Conservation (phyloP, 2,329 filamentous ascomycete species). For the Hymenotorrendiella dingleyae region DNA sequence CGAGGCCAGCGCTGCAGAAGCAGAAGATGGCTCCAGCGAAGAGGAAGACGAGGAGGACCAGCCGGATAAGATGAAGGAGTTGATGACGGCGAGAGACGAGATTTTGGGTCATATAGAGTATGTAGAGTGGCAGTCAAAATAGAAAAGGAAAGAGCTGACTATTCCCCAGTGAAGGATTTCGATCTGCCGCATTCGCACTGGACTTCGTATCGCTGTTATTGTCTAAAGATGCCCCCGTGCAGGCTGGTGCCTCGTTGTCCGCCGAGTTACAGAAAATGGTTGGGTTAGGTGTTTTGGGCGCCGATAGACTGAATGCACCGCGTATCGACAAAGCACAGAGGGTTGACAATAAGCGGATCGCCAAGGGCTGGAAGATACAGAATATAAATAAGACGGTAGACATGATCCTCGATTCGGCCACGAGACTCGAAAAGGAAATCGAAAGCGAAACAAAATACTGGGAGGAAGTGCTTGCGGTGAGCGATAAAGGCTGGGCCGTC, state of each 20-base stretch:
- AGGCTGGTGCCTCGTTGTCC: constrained; percentile 65
- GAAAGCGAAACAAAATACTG: constrained; percentile 80
- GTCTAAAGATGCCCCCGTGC: constrained; percentile 71
- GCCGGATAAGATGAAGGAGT: constrained; percentile 30
- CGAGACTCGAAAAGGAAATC: constrained; percentile 70
- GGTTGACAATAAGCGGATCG: constrained; percentile 51
- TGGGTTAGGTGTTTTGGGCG: constrained; percentile 68
- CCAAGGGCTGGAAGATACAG: constrained; percentile 70
- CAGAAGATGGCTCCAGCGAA: constrained; percentile 38
- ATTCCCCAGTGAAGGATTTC: constrained; percentile 38
- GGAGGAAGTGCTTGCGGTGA: constrained; percentile 76
- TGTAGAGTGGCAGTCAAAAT: constrained; percentile 17
- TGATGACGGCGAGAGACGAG: constrained; percentile 46
- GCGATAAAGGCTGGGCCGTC: constrained; percentile 79
- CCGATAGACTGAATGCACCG: constrained; percentile 57
- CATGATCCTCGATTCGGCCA: constrained; percentile 65
- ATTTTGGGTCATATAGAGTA: constrained; percentile 55
- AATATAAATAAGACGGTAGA: constrained; percentile 70
- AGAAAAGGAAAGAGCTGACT: constrained; percentile 12
- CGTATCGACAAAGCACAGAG: constrained; percentile 49
- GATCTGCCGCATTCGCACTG: constrained; percentile 63
- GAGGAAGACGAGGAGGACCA: constrained; percentile 43
- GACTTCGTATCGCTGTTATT: constrained; percentile 80
- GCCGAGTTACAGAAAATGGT: constrained; percentile 62
- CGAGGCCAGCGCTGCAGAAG: constrained; percentile 32